These are phyloP conservation scores for Emydomyces testavorans DNA, from an alignment of 2,329 filamentous ascomycete species.

Conservation along the genomic window DNA sequence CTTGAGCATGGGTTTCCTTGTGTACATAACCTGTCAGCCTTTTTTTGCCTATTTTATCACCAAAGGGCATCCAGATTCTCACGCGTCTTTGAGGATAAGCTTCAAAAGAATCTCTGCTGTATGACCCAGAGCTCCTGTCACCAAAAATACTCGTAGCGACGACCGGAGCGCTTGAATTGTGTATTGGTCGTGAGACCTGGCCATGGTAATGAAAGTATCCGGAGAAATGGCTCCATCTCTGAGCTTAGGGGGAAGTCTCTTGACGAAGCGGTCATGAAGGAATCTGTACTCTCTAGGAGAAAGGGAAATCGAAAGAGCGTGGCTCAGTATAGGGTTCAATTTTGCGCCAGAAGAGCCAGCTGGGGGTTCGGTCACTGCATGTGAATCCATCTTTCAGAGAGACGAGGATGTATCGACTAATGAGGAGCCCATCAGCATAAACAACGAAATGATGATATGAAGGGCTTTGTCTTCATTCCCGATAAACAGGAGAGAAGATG, in stretches of 20 bases:
- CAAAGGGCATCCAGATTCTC: background rate
- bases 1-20: background rate
- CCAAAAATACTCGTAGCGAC: slow-evolving; percentile 58
- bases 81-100: slow-evolving; percentile 9
- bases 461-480: background rate
- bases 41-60: background rate
- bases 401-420: background rate
- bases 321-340: slow-evolving; percentile 50
- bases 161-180: slow-evolving; percentile 60
- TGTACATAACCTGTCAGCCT: slow-evolving; percentile 11
- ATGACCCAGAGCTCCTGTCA: slow-evolving; percentile 53
- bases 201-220: slow-evolving; percentile 41
- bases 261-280: slow-evolving; percentile 72
- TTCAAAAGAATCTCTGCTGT: slow-evolving; percentile 43
- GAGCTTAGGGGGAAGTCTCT: slow-evolving; percentile 51
- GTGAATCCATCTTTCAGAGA: slow-evolving; percentile 9
- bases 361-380: slow-evolving; percentile 5
- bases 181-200: slow-evolving; percentile 49
- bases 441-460: background rate
- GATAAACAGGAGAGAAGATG: too few species aligned
- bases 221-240: slow-evolving; percentile 44
- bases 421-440: background rate
- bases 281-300: slow-evolving; percentile 77
- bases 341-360: background rate
- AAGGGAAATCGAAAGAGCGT: slow-evolving; percentile 71